Base-by-base conservation (phyloP, 208 protist species). In the Eutreptiella sp. region DNA sequence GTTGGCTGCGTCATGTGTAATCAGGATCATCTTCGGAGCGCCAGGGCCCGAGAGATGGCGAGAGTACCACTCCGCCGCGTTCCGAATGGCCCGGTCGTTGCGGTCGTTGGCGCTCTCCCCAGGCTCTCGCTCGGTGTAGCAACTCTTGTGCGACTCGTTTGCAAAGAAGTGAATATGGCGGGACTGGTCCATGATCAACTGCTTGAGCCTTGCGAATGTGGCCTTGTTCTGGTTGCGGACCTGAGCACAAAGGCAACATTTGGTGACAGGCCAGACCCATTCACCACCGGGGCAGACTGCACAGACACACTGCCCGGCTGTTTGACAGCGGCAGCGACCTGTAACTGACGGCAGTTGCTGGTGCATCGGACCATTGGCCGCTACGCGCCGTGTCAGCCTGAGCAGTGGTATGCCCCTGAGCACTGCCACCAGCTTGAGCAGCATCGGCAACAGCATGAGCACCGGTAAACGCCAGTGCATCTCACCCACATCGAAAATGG, bases 111-210 rank as follows among this genome's bases (percentile, higher is more conserved):
- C 66, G 7, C 75, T 75, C 64, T 94, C 89, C 28, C 77, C 75
- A 31, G 68, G 55, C 19, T 78, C 48, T 19, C 62, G 65, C 41
- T 86, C 33, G 55, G 80, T 82, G 73, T 83, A 80, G 16, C 87
- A 90, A 62, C 90, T 84, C 59, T 87, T 80, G 58, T 92, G 87
- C 27, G 75, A 72, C 64, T 94, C 87, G 63, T 94, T 93, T 1
- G 79, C 76, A 55, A 94, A 93, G n/a, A 88, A 84, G 66, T 86
- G 88, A 75, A 82, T 89, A 29, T 72, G 73, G 50, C 86, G 87
- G 3, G 35, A 29, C 32, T 77, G 67, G 39, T 85, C 80, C 21
- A 36, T 34, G n/a, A 92, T 41, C 31, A 94, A 46, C 38, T 71
- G 57, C 47, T 88, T 79, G n/a, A 93, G 54, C 14, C 87, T 73